phyloP scores from a whole-genome alignment of 169 alveolate genomes.

The Hammondia hammondi region DNA sequence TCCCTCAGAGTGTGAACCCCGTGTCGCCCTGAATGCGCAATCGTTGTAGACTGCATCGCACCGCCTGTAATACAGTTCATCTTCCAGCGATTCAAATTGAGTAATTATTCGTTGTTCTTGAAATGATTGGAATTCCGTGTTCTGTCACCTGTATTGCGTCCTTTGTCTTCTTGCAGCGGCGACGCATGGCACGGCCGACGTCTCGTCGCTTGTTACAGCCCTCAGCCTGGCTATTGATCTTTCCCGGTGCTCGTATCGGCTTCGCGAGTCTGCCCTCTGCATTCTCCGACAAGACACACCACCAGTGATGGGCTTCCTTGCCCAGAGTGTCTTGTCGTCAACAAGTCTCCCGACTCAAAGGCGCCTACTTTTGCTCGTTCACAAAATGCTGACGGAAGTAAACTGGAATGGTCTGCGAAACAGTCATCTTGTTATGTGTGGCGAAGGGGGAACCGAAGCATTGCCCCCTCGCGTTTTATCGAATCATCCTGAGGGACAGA shows the following conservation, averaged over 20 bases:
- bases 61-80: too few species aligned
- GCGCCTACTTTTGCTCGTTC: slow-evolving; percentile 3
- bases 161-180: not conserved
- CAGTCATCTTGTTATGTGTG: too few species aligned
- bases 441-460: too few species aligned
- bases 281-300: not conserved
- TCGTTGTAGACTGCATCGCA: too few species aligned
- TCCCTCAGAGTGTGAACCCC: too few species aligned
- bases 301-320: not conserved
- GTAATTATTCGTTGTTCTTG: too few species aligned
- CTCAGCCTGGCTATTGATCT: not conserved
- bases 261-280: not conserved
- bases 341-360: not conserved
- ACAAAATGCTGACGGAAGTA: slow-evolving; percentile 14
- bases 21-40: too few species aligned
- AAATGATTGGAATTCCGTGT: too few species aligned
- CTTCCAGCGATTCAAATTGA: too few species aligned
- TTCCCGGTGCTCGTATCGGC: not conserved
- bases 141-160: not conserved
- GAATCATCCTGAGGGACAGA: too few species aligned
- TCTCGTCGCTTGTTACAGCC: not conserved
- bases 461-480: too few species aligned
- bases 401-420: not conserved
- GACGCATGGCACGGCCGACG: not conserved
- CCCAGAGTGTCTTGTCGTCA: not conserved